Conservation (phyloP, 2,329 filamentous ascomycete species). For the Aureobasidium sp. region DNA sequence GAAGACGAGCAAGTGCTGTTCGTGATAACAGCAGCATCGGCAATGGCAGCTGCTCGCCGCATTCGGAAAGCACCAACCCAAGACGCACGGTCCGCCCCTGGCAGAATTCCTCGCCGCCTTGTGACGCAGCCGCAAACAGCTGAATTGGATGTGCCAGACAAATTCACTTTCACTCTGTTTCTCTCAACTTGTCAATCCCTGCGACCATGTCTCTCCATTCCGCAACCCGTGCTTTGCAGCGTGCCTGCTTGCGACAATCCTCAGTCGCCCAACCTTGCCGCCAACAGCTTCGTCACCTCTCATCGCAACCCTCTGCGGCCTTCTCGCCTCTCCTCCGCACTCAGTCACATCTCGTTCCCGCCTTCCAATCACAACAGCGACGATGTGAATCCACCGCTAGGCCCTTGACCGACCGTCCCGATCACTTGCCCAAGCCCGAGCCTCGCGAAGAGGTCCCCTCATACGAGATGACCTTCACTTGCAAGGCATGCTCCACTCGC, state of each 20-base stretch:
- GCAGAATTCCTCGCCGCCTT: slow-evolving; percentile 10
- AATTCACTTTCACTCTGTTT: neutral
- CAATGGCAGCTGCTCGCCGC: neutral
- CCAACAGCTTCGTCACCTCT: slow-evolving; percentile 4
- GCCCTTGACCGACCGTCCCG: slow-evolving; percentile 27
- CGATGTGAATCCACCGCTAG: slow-evolving; percentile 18
- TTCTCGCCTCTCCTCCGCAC: slow-evolving; percentile 19
- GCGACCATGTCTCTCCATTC: neutral
- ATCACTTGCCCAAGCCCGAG: slow-evolving; percentile 21
- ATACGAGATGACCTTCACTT: slow-evolving; percentile 89
- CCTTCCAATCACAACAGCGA: slow-evolving; percentile 24
- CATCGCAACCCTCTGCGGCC: slow-evolving; percentile 5
- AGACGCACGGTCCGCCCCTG: neutral
- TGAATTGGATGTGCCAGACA: neutral
- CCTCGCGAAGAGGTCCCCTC: slow-evolving; percentile 48
- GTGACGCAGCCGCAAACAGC: slow-evolving; percentile 11
- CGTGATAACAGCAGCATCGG: neutral
- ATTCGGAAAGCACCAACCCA: neutral
- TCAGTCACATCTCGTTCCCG: neutral
- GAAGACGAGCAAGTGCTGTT: neutral
- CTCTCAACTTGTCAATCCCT: neutral
- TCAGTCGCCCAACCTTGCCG: neutral
- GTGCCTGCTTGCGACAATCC: neutral
- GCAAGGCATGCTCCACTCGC: slow-evolving; percentile 65
- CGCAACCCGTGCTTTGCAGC: neutral